Evolutionary conservation across 2,329 filamentous ascomycete genomes (phyloP), one percentile per base, ranked within the genome.

Genomic region (Xylariaceae sp.): DNA sequence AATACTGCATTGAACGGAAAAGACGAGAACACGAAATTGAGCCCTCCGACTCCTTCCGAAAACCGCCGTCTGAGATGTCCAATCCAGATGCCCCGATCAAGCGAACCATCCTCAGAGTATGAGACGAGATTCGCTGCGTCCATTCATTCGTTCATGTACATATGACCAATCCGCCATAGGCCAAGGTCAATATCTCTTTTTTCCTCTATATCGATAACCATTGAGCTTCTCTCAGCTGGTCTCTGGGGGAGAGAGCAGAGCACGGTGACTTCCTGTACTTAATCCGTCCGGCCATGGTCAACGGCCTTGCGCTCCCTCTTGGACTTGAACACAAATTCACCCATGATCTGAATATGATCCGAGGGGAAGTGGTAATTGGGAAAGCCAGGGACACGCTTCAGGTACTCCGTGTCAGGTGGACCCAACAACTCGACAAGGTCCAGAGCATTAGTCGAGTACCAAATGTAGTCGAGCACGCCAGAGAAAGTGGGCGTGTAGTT

Each of bases 401-500:
- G 83, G 68, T 96, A 94, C 28, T 89, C 83, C 58, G 86, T 82
- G 68, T 97, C 92, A 2, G 95, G 89, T 41, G 93, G 88, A 31
- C 92, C 92, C 4, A 97, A 84, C 48, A 97, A 73, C 48, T 88
- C 88, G 16, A 90, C 86, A 19, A 95, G 88, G 66, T 94, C 89
- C 42, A 97, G 77, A 18, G 88, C 85, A 70, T 94, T 96, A 52
- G 90, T 93, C 51, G 91, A 92, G 73, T 96, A 99, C 91, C 92
- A 97, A 64, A 99, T 90, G 71, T 97, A 97, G 69, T 99, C 94
- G 60, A 99, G 88, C 51, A 95, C 89, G 56, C 91, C 92, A 47
- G 84, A 83, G 73, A 97, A 99, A n/a, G 85, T 84, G 1, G 94
- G 92, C 13, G 91, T 95, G 72, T 97, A 99, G 72, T 99, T 99